A percentile compares a stretch with the other conserved stretches of the same genome.
Conservation (phyloP, 768 basidiomycete species). For the Calocera viscosa region DNA sequence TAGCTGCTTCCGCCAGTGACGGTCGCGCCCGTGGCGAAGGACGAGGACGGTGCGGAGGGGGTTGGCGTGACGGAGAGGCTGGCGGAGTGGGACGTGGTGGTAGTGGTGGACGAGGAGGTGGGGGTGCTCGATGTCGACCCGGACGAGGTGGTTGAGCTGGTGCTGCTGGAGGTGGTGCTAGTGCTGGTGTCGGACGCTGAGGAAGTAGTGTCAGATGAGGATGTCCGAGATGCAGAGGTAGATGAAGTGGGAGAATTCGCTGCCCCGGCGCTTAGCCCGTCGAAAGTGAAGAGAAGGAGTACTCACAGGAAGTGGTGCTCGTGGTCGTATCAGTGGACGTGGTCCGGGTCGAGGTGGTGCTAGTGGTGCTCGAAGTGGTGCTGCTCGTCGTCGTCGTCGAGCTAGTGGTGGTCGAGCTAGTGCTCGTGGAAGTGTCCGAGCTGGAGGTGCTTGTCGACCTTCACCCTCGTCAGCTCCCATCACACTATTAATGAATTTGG, state of each 20-base stretch:
- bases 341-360: neutral
- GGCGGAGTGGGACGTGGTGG: neutral
- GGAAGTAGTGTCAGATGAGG: no score
- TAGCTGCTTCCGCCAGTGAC: neutral
- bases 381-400: neutral
- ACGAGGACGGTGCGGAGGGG: neutral
- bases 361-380: neutral
- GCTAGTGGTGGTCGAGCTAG: neutral
- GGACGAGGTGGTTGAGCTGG: neutral
- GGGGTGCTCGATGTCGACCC: neutral
- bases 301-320: neutral
- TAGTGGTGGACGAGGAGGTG: neutral
- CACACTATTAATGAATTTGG: no score
- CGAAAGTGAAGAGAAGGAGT: neutral
- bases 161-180: no score
- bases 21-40: neutral
- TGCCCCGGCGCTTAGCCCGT: neutral
- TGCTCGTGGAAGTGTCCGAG: neutral
- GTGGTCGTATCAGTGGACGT: neutral
- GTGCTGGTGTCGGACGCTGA: no score
- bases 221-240: no score
- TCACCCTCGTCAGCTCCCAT: no score
- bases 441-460: neutral
- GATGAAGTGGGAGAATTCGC: neutral
- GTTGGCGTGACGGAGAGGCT: neutral